phyloP scores from a whole-genome alignment of 2,329 filamentous ascomycete species.

The Thermomyces lanuginosus region DNA sequence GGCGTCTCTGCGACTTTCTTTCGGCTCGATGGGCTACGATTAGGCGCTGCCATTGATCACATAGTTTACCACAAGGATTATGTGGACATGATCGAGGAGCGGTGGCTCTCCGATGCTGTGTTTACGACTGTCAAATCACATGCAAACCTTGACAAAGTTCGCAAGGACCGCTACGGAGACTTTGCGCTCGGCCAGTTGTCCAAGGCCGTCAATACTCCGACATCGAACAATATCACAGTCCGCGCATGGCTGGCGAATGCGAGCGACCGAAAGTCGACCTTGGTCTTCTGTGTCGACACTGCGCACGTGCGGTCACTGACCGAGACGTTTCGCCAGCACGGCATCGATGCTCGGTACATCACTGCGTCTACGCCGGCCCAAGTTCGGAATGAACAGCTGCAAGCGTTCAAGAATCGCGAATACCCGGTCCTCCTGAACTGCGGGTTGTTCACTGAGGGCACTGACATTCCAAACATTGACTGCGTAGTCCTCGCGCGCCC shows the following conservation, averaged over 20 bases:
- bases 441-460: slow-evolving; percentile 92
- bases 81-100: slow-evolving; percentile 67
- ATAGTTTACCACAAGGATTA: slow-evolving; percentile 91
- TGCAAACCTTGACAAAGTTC: slow-evolving; percentile 61
- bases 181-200: slow-evolving; percentile 68
- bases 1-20: slow-evolving; percentile 74
- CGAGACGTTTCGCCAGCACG: slow-evolving; percentile 55
- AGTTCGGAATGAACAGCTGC: slow-evolving; percentile 53
- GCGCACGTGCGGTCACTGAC: slow-evolving; percentile 64
- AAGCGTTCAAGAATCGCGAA: slow-evolving; percentile 56
- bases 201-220: slow-evolving; percentile 60
- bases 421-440: slow-evolving; percentile 89
- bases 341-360: slow-evolving; percentile 73
- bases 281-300: slow-evolving; percentile 89
- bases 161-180: slow-evolving; percentile 50
- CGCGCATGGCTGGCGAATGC: slow-evolving; percentile 74
- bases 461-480: slow-evolving; percentile 94
- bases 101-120: slow-evolving; percentile 80
- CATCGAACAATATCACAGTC: slow-evolving; percentile 70
- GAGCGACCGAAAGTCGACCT: slow-evolving; percentile 56
- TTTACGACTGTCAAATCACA: slow-evolving; percentile 84
- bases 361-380: slow-evolving; percentile 60
- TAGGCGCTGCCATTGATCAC: slow-evolving; percentile 77
- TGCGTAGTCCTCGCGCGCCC: slow-evolving; percentile 77
- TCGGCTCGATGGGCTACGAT: slow-evolving; percentile 66